Conservation (phyloP, 352 stramenopile genomes). For the Phytophthora sansomeana region DNA sequence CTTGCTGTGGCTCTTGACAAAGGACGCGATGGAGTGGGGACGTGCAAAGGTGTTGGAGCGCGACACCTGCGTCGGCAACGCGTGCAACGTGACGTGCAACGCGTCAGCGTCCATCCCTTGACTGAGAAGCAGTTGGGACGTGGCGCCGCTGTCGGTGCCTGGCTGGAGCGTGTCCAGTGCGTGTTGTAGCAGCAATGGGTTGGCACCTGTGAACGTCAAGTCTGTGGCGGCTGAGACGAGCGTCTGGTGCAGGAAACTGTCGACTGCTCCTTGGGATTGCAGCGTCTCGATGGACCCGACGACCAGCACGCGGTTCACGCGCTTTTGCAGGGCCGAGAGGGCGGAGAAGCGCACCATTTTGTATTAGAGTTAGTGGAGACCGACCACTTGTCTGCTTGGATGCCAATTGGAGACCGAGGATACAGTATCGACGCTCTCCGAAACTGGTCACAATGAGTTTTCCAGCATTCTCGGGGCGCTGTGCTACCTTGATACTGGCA, state of each 20-base stretch:
- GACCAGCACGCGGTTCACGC: conserved; percentile 65
- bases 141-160: conserved; percentile 52
- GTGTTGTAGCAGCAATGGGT: conserved; percentile 61
- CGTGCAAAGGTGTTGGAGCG: conserved; percentile 76
- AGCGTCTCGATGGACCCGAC: conserved; percentile 60
- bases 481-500: too few species aligned
- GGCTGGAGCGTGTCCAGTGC: conserved; percentile 51
- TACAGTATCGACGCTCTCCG: too few species aligned
- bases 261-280: conserved; percentile 33
- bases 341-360: conserved; percentile 52
- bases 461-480: too few species aligned
- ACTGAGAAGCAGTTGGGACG: conserved; percentile 53
- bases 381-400: not conserved
- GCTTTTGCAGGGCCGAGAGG: conserved; percentile 28
- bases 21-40: conserved; percentile 76
- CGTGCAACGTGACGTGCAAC: conserved; percentile 61
- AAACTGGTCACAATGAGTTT: too few species aligned
- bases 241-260: conserved; percentile 53
- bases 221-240: conserved; percentile 34
- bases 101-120: conserved; percentile 35
- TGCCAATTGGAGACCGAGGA: not conserved
- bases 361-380: too few species aligned
- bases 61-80: conserved; percentile 67
- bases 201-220: conserved; percentile 40
- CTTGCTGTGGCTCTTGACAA: conserved; percentile 62